A percentile compares a stretch with the other conserved stretches of the same genome.
phyloP scores from a whole-genome alignment of 768 basidiomycete species.

The Pulveroboletus sp. region DNA sequence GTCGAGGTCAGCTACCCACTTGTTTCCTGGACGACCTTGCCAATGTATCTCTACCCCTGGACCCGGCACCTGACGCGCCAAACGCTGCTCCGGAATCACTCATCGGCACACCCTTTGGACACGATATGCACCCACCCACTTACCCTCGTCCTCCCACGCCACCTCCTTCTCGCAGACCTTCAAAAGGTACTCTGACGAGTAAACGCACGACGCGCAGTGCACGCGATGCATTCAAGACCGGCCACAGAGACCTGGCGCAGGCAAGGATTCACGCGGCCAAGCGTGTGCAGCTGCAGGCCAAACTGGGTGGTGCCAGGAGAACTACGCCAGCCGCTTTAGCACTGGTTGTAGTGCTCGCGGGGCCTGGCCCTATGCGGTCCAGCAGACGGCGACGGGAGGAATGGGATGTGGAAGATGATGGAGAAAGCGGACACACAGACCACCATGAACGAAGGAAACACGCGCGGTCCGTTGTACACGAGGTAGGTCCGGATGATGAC shows the following conservation, averaged over 20 bases:
- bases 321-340: not conserved
- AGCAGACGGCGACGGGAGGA: not conserved
- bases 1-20: not conserved
- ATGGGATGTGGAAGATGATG: not conserved
- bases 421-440: not conserved
- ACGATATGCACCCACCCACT: not conserved
- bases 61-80: not conserved
- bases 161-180: not conserved
- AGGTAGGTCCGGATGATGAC: not conserved
- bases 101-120: not conserved
- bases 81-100: not conserved
- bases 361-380: not conserved
- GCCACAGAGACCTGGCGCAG: not conserved
- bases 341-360: not conserved
- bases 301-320: not conserved
- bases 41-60: not conserved
- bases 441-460: conserved; percentile 1
- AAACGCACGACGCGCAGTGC: not conserved
- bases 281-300: not conserved
- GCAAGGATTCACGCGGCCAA: not conserved
- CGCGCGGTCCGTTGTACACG: conserved; percentile 13
- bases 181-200: not conserved
- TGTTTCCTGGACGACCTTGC: not conserved
- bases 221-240: not conserved
- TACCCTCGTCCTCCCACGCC: conserved; percentile 9